These are phyloP conservation scores for Dalbergia cochinchinensis DNA, from an alignment of 306 rosid species.

Conservation along the genomic window DNA sequence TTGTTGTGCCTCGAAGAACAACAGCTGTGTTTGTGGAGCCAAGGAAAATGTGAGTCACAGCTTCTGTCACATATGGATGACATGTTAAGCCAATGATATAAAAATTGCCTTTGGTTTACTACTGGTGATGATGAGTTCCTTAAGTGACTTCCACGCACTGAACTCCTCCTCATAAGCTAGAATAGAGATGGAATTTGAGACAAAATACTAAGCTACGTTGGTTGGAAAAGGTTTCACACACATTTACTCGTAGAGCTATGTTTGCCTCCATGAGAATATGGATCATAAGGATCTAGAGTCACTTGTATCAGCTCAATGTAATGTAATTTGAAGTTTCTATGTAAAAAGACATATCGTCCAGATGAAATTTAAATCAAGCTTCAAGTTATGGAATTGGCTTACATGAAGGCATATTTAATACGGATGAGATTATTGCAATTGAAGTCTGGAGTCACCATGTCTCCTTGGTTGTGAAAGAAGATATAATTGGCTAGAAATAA, in stretches of 20 bases:
- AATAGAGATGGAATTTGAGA: neutral
- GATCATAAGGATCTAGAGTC: neutral
- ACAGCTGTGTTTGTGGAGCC: conserved; percentile 85
- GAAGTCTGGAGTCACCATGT: neutral
- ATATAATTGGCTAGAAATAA: too few relatives aligned
- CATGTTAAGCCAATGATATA: neutral
- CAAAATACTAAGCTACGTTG: neutral
- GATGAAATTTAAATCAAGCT: neutral
- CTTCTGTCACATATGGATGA: conserved; percentile 1
- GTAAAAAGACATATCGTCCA: too few relatives aligned
- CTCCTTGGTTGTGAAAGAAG: too few relatives aligned
- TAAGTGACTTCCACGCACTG: conserved; percentile 21
- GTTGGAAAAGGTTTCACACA: neutral
- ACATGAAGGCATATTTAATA: too few relatives aligned
- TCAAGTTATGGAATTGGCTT: neutral
- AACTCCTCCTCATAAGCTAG: neutral
- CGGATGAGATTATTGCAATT: neutral
- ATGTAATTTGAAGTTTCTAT: too few relatives aligned
- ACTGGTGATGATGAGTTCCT: neutral
- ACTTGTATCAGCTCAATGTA: neutral
- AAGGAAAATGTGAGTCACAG: conserved; percentile 50
- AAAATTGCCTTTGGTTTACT: conserved; percentile 4
- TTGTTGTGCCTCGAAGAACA: conserved; percentile 70
- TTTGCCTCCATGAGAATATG: neutral
- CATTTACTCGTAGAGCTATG: neutral